Base-by-base conservation (phyloP, 2,329 filamentous ascomycete species). In the Penicillium sp. region DNA sequence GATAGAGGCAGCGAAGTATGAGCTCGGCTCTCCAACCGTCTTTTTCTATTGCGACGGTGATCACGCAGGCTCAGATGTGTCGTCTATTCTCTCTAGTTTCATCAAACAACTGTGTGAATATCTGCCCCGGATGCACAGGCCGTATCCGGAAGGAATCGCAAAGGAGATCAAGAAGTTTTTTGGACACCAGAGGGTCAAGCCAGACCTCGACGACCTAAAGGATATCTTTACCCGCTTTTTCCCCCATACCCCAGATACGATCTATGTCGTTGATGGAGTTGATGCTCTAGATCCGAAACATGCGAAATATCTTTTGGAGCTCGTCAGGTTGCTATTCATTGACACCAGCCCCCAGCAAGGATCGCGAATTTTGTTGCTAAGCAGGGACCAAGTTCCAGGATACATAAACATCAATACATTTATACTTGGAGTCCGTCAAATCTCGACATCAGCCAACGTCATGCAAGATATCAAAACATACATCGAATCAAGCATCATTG, bases 351-450 rank as follows among this genome's bases (percentile, higher is more conserved):
- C 43, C 24, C 27, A 45, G 26, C 13, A 50, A 22, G n/a, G 31
- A n/a, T 58, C 57, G 13, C 54, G 55, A 8, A 39, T 66, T 14
- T 37, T 66, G 10, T n/a, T 66, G 2, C 39, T 64, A 3, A 68
- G 64, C 35, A 57, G 65, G 42, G 61, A 65, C 2, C 61, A 68
- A 49, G n/a, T 68, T 51, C 56, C 58, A 22, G 65, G 65, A 1
- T 57, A 62, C 43, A 59, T 58, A 27, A 54, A 61, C 33, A 57
- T 66, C 7, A n/a, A 53, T 14, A 57, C 49, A 4, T 55, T 56
- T 19, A 57, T 68, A 9, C 56, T 61, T 4, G 60, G 56, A 7
- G 49, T 61, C 49, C 54, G 42, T 45, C 61, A 57, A 24, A 66
- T 68, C 10, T 62, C 63, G 11, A 68, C 64, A 7, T 52, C 54